Base-by-base conservation (phyloP, 495 filamentous ascomycete species). In the Viridothelium virens region DNA sequence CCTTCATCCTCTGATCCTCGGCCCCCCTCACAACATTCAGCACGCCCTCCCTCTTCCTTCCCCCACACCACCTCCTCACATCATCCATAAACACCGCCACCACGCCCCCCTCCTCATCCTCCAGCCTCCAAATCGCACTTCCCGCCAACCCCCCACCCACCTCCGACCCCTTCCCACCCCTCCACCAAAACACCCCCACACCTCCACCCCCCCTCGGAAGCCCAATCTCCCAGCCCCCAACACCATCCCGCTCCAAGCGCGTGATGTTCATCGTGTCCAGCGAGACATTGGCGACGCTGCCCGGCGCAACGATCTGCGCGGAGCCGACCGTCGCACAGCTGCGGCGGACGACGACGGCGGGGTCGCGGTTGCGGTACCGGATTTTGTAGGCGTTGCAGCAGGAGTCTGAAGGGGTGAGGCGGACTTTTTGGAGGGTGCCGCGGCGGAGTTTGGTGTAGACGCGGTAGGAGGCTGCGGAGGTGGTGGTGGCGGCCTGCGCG, bases 41-140 rank as follows among this genome's bases (percentile, higher is more conserved):
- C 48, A 1, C n/a, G 5, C 48, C 48, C 48, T 53, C 48, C 48
- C 48, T 53, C 48, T n/a, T 14, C 48, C 18, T 53, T 0, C 48
- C 48, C n/a, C 48, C n/a, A 16, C 48, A 14, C 11, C 36, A 34
- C 53, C 53, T 7, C 7, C 18, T 31, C 53, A 59, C 53, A 59
- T 59, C 53, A 59, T 59, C 53, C 53, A 59, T 59, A 11, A 11
- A 59, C 53, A 59, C 53, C 53, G 53, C 53, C 53, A 59, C 53
- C 53, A 59, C 53, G 0, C 31, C 31, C 31, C 53, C 53, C 4
- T 34, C 31, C 31, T 18, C 53, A 59, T 59, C 53, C 18, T 59
- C 53, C 53, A 59, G 14, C 53, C 53, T 33, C 53, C 53, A 59
- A 33, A 59, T 36, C 31, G 25, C 3, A 59, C 53, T 2, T 9